Evolutionary conservation across 1,139 yeast genomes (phyloP).

Genomic region (Candida tropicalis): DNA sequence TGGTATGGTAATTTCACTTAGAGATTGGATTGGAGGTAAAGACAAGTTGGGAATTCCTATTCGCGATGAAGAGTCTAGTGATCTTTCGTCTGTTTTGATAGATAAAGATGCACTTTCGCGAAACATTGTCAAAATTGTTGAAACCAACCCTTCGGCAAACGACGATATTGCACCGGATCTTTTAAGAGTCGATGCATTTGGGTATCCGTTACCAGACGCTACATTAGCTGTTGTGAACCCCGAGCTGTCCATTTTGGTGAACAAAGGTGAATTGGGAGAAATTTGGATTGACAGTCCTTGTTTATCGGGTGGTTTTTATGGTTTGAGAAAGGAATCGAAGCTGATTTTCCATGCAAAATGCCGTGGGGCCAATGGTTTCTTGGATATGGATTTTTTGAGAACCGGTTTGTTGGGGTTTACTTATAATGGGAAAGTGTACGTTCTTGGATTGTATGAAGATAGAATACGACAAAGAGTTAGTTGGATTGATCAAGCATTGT

Average conservation of each 20-base stretch:
- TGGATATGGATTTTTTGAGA: slow-evolving; percentile 80
- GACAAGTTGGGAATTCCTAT: slow-evolving; percentile 56
- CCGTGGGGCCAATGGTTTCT: slow-evolving; percentile 63
- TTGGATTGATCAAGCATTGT: slow-evolving; percentile 57
- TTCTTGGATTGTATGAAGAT: slow-evolving; percentile 89
- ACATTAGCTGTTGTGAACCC: slow-evolving; percentile 94
- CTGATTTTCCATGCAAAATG: slow-evolving; percentile 83
- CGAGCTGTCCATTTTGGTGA: slow-evolving; percentile 70
- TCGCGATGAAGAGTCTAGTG: slow-evolving; percentile 35
- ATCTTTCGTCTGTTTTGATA: slow-evolving; percentile 69
- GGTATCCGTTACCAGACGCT: slow-evolving; percentile 92
- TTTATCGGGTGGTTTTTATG: slow-evolving; percentile 87
- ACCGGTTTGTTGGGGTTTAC: slow-evolving; percentile 92
- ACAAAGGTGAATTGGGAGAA: slow-evolving; percentile 87
- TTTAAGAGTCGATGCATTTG: slow-evolving; percentile 86
- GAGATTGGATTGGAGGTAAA: slow-evolving; percentile 84
- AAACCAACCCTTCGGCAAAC: slow-evolving; percentile 59
- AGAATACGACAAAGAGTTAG: slow-evolving; percentile 77
- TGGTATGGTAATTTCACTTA: slow-evolving; percentile 89
- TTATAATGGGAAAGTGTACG: slow-evolving; percentile 82
- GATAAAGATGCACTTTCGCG: slow-evolving; percentile 82
- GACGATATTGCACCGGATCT: slow-evolving; percentile 52
- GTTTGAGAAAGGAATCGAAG: slow-evolving; percentile 65
- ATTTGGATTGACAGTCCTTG: slow-evolving; percentile 95
- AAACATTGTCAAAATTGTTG: slow-evolving; percentile 72